A percentile compares a stretch with the other conserved stretches of the same genome.
Conservation (phyloP, 1,284 basidiomycete genomes). For the Pseudozyma tsukubaensis region DNA sequence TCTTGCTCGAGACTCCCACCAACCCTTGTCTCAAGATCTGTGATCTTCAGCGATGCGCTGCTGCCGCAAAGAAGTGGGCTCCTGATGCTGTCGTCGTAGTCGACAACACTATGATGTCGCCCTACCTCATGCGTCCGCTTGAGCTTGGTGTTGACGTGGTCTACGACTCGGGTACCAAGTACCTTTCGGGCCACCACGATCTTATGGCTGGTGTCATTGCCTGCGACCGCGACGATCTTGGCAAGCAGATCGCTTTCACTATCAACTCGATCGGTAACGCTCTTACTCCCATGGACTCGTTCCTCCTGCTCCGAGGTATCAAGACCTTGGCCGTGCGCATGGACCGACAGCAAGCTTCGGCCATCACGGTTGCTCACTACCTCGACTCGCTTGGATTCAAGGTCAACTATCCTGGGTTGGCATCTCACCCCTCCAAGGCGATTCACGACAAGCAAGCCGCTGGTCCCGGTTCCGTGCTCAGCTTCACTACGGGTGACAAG, state of each 20-base stretch:
- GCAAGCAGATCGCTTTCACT: conserved; percentile 87
- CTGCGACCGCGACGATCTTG: conserved; percentile 89
- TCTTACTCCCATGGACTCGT: conserved; percentile 82
- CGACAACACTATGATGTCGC: conserved; percentile 99
- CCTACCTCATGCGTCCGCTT: conserved; percentile 93
- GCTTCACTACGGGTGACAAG: conserved; percentile 93
- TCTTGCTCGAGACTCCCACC: conserved; percentile 92
- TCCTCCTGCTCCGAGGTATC: conserved; percentile 92
- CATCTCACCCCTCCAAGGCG: conserved; percentile 83
- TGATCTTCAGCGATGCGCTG: conserved; percentile 76
- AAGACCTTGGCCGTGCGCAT: conserved; percentile 98
- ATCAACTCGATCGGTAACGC: conserved; percentile 99
- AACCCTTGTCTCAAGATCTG: conserved; percentile 97
- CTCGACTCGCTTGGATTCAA: conserved; percentile 87
- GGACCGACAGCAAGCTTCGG: conserved; percentile 89
- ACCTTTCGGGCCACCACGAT: conserved; percentile 97
- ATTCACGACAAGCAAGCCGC: conserved; percentile 79
- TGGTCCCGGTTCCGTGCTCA: conserved; percentile 94
- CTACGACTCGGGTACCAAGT: conserved; percentile 98
- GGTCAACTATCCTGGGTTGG: conserved; percentile 92
- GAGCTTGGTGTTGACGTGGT: conserved; percentile 96
- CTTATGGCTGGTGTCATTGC: conserved; percentile 84
- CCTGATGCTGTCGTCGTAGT: conserved; percentile 66
- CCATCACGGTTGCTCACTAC: conserved; percentile 87
- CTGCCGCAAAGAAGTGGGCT: conserved; percentile 59